Base-by-base conservation (phyloP, 2,329 filamentous ascomycete genomes). In the Diaporthe caulivora region DNA sequence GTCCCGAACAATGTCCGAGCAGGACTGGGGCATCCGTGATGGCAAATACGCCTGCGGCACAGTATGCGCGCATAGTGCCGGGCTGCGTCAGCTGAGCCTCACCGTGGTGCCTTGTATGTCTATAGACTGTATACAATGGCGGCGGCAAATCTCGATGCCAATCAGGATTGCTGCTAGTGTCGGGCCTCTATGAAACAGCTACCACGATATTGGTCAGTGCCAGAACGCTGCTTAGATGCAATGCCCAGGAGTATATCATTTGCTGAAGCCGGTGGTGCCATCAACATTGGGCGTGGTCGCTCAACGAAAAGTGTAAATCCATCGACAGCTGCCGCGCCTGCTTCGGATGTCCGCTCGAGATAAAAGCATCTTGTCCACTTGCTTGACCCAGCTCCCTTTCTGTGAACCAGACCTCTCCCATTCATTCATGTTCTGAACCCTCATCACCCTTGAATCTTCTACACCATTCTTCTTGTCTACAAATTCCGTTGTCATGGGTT, bases 1-100 rank as follows among this genome's bases (percentile, higher is more conserved):
- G 62, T 67, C 44, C 62, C 62, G 62, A 67, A 53, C 62, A 51
- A 67, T 67, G 62, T 67, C 62, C 62, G 62, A 67, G 62, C 62
- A 47, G 44, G 29, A 17, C 21, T 37, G 42, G 31, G 24, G 1
- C 29, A 65, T 29, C 47, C 62, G 62, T 67, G 62, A 67, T 67
- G 62, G 62, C 29, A 51, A 51, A 67, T 67, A 67, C 62, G 47
- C 37, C 37, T 13, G 37, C 62, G 37, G 29, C 62, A 67, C 62
- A 67, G 62, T 67, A 65, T 26, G 62, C 26, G 13, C 21, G 47
- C 47, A 53, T 53, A n/a, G 62, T 51, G 21, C 44, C 44, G 10
- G 62, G 26, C 21, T 49, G 29, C 44, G 47, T 53, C 62, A 67
- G 62, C 62, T 65, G 44, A 65, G 62, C 62, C 62, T 67, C 62